Base-by-base conservation (phyloP, 495 filamentous ascomycete species). In the Amphirosellinia nigrospora region DNA sequence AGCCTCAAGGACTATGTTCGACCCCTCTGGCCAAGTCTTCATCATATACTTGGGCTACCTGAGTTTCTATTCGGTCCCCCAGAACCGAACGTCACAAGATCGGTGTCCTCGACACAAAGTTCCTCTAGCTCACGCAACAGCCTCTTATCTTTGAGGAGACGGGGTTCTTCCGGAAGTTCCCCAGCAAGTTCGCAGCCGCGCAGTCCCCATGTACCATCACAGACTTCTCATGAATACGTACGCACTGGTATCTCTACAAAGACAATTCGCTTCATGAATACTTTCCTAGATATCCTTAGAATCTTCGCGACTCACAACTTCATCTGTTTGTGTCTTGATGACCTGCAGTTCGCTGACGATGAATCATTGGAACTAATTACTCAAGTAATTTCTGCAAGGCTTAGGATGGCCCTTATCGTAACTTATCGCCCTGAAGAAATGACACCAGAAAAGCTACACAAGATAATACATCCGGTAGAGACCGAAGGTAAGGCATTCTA, bases 281-380 rank as follows among this genome's bases (percentile, higher is more conserved):
- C 91, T 30, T 94, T 94, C 76, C 77, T 97, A 38, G 93, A 96
- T 68, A 89, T 96, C n/a, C 75, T 97, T 61, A 86, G 91, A 55
- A 88, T 93, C 32, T 86, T 97, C 46, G 90, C 92, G 1, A 85
- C 89, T 4, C 89, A 90, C 71, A 93, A 91, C 73, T 87, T 96
- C 75, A 93, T 97, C 43, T 93, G 91, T 73, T 87, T 96, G 45
- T 93, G 89, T 71, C 80, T 97, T 7, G 94, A 97, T 74, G 94
- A 97, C 76, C 82, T 96, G 21, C 93, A 97, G 72, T 93, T 91
- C 75, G 92, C 93, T 21, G 94, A 97, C 73, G 88, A 92, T 55
- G 94, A 97, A 73, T 94, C 91, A 5, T 79, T 93, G 45, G 92
- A 97, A 56, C 81, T 97, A 68, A 89, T 97, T 30, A 84, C 88